These are phyloP conservation scores for Raphanus hybrid DNA, from an alignment of 441 rosid species.

Conservation along the genomic window DNA sequence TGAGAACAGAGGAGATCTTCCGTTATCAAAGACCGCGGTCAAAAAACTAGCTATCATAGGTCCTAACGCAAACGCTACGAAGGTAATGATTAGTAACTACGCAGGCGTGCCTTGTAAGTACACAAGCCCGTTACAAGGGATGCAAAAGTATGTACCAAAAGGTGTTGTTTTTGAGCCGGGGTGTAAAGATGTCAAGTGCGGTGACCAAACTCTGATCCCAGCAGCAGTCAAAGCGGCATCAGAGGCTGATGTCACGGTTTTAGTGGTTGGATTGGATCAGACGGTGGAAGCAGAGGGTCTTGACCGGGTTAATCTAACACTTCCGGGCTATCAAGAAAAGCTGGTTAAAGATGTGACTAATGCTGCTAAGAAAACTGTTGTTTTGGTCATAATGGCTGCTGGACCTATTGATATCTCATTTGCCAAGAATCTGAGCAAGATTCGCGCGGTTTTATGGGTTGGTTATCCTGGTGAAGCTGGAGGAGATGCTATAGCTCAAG, in stretches of 20 bases:
- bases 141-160: conserved; percentile 29
- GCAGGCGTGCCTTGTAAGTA: conserved; percentile 52
- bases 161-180: conserved; percentile 40
- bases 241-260: conserved; percentile 49
- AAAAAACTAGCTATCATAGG: conserved; percentile 49
- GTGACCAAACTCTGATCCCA: conserved; percentile 40
- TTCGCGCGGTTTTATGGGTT: conserved; percentile 52
- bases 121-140: conserved; percentile 42
- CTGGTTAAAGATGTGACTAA: conserved; percentile 46
- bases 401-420: conserved; percentile 59
- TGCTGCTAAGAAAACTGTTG: conserved; percentile 47
- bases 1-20: conserved; percentile 49
- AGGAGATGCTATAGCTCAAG: conserved; percentile 59
- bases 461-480: conserved; percentile 67
- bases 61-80: conserved; percentile 60
- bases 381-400: conserved; percentile 56
- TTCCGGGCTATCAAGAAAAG: conserved; percentile 52
- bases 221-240: conserved; percentile 40
- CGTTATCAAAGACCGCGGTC: conserved; percentile 28
- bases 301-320: conserved; percentile 48
- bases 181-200: conserved; percentile 48
- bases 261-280: conserved; percentile 49
- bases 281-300: conserved; percentile 51
- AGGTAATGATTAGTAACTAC: conserved; percentile 56
- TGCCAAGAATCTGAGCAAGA: conserved; percentile 35